These are phyloP conservation scores for Leptomonas pyrrhocoris DNA, from an alignment of 208 protist genomes.

Conservation along the genomic window DNA sequence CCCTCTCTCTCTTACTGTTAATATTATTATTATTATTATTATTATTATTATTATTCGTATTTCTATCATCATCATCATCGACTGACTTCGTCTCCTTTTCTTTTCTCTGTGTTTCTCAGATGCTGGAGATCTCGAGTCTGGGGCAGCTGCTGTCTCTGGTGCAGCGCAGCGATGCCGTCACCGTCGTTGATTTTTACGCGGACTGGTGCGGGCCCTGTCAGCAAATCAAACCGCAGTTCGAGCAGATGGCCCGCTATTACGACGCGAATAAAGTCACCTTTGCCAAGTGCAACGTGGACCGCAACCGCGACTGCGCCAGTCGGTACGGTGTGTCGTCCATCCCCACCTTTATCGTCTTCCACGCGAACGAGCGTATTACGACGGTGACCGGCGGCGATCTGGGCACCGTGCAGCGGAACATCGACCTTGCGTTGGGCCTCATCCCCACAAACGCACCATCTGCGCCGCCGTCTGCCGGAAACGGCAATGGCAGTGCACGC, in stretches of 20 bases:
- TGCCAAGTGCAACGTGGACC: constrained; percentile 84
- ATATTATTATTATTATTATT: too few species aligned
- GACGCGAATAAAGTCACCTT: constrained; percentile 62
- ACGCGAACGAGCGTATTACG: constrained; percentile 46
- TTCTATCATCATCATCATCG: too few species aligned
- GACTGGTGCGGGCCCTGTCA: constrained; percentile 91
- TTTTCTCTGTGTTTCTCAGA: constrained; percentile 23
- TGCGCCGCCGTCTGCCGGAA: background rate
- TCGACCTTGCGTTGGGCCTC: constrained; percentile 44
- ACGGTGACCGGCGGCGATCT: constrained; percentile 57
- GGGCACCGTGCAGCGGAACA: constrained; percentile 53
- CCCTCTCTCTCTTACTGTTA: too few species aligned
- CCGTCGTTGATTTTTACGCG: constrained; percentile 89
- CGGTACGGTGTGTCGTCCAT: constrained; percentile 63
- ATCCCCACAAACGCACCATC: constrained; percentile 12
- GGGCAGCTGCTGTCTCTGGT: constrained; percentile 59
- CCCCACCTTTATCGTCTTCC: constrained; percentile 85
- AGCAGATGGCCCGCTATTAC: constrained; percentile 55
- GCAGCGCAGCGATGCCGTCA: constrained; percentile 41
- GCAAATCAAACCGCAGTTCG: constrained; percentile 70
- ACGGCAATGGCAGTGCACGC: background rate
- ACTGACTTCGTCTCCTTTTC: background rate
- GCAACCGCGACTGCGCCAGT: constrained; percentile 58
- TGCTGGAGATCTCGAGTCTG: constrained; percentile 83
- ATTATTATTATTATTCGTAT: too few species aligned